Conservation (phyloP, 1,139 yeast genomes). For the Yamadazyma songkhlaensis region DNA sequence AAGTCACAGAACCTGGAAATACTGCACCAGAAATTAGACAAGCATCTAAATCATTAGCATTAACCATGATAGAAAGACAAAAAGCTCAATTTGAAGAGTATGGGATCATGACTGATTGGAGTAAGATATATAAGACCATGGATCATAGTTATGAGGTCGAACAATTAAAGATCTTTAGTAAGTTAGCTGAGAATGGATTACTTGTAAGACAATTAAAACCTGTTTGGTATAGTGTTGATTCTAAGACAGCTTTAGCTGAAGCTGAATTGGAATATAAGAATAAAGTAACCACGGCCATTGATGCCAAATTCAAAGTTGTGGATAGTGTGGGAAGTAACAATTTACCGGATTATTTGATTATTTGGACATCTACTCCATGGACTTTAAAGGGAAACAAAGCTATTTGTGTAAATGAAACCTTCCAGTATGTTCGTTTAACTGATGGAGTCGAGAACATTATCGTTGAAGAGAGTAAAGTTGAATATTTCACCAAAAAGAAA, state of each 20-base stretch:
- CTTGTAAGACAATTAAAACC: constrained; percentile 87
- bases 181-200: constrained; percentile 63
- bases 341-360: constrained; percentile 30
- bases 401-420: constrained; percentile 61
- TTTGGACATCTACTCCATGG: constrained; percentile 99
- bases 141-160: constrained; percentile 65
- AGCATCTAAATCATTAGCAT: constrained; percentile 68
- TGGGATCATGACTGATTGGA: constrained; percentile 85
- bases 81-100: constrained; percentile 59
- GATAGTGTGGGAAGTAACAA: neutral
- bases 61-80: constrained; percentile 61
- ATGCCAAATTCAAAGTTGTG: constrained; percentile 49
- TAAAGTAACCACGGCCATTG: constrained; percentile 70
- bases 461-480: constrained; percentile 47
- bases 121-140: constrained; percentile 69
- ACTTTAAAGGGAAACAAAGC: constrained; percentile 88
- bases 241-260: constrained; percentile 92
- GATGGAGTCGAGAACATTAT: constrained; percentile 41
- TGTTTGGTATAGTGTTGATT: constrained; percentile 96
- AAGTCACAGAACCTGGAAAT: constrained; percentile 55
- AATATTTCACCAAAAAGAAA: constrained; percentile 24
- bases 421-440: constrained; percentile 55
- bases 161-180: constrained; percentile 69
- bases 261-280: constrained; percentile 87
- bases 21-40: constrained; percentile 55